A percentile compares a stretch with the other conserved stretches of the same genome.
These are phyloP conservation scores for Aspergillus cristatus DNA, from an alignment of 495 filamentous ascomycete genomes.

Conservation along the genomic window DNA sequence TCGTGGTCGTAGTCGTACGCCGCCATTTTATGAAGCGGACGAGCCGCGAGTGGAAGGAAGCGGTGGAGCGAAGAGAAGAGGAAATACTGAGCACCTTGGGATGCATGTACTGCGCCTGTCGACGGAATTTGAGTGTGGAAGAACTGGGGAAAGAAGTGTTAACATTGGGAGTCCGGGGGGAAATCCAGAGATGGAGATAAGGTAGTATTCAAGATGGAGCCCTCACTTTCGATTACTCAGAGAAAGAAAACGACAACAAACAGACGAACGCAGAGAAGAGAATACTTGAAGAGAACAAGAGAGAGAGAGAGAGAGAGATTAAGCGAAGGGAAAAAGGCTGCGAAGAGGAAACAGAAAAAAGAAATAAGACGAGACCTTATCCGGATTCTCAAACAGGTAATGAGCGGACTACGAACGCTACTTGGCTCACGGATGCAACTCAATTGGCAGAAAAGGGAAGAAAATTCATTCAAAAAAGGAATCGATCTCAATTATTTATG, in stretches of 20 bases:
- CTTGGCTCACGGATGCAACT: too few relatives aligned
- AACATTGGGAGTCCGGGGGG: too few relatives aligned
- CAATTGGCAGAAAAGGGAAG: too few relatives aligned
- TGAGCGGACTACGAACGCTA: too few relatives aligned
- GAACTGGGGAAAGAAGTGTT: background rate
- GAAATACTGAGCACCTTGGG: constrained; percentile 15
- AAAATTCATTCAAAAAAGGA: too few relatives aligned
- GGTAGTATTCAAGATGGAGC: too few relatives aligned
- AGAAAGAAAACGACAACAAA: constrained; percentile 2
- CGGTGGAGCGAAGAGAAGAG: constrained; percentile 19
- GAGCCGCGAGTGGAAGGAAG: constrained; percentile 27
- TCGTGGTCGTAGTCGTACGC: too few relatives aligned
- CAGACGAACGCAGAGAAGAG: background rate
- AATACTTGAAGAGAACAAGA: constrained; percentile 3
- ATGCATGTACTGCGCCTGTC: constrained; percentile 28
- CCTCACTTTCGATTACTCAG: background rate
- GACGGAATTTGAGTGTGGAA: background rate
- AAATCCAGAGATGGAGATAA: background rate
- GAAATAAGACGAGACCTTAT: too few relatives aligned
- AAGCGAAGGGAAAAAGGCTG: background rate
- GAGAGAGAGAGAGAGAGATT: background rate
- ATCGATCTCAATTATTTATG: too few relatives aligned
- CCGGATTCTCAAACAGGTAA: too few relatives aligned
- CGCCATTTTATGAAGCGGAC: constrained; percentile 38
- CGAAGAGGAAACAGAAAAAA: background rate